Evolutionary conservation across 768 basidiomycete genomes (phyloP).

Genomic region (Terana coerulea): DNA sequence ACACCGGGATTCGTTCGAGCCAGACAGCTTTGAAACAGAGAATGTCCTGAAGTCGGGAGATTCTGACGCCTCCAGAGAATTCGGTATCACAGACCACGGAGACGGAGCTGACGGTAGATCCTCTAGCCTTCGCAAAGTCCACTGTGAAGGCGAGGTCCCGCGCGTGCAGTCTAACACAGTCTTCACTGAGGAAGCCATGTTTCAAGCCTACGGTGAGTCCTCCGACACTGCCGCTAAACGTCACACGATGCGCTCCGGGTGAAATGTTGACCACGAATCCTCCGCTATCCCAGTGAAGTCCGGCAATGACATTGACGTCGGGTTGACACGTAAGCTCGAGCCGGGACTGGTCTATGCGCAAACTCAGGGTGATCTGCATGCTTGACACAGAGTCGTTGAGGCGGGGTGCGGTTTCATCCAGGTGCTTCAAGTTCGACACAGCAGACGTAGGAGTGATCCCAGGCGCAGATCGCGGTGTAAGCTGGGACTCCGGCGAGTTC

Average conservation of each 20-base stretch:
- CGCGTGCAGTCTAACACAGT: slow-evolving; percentile 76
- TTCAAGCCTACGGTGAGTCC: slow-evolving; percentile 79
- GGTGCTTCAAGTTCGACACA: neutral
- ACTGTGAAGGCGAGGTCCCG: slow-evolving; percentile 80
- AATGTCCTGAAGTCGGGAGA: slow-evolving; percentile 87
- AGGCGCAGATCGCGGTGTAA: too few relatives aligned
- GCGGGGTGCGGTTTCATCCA: neutral
- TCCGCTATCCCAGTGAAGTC: slow-evolving; percentile 90
- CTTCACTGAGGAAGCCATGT: slow-evolving; percentile 82
- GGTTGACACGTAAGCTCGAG: slow-evolving; percentile 86
- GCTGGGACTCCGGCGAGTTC: too few relatives aligned
- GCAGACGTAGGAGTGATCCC: neutral
- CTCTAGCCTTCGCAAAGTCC: slow-evolving; percentile 50
- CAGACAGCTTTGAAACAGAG: slow-evolving; percentile 95
- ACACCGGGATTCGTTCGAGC: slow-evolving; percentile 81
- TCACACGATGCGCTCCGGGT: slow-evolving; percentile 66
- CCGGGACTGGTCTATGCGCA: slow-evolving; percentile 88
- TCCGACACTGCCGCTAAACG: slow-evolving; percentile 75
- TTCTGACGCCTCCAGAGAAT: slow-evolving; percentile 71
- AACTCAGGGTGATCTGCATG: slow-evolving; percentile 77
- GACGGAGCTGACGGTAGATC: slow-evolving; percentile 43
- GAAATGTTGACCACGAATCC: slow-evolving; percentile 81
- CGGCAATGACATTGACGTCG: slow-evolving; percentile 86
- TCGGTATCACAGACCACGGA: slow-evolving; percentile 85
- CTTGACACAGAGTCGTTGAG: slow-evolving; percentile 35